Evolutionary conservation across 305 asterid genomes (phyloP).

Genomic region (Solanum hybrid): DNA sequence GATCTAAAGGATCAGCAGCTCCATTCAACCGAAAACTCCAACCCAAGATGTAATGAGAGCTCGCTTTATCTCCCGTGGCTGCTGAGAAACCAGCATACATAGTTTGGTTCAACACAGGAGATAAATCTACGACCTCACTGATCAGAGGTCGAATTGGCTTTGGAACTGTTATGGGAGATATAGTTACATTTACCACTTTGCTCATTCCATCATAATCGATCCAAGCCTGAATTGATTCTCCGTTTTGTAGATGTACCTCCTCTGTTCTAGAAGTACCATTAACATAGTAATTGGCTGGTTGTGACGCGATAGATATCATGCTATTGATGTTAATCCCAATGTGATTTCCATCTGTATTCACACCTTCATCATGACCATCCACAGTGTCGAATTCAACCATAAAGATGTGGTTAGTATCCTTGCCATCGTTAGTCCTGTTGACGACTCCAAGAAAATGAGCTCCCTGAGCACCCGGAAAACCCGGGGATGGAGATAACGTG

Average conservation of each 20-base stretch:
- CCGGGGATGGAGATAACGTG: slow-evolving; percentile 36
- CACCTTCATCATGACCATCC: slow-evolving; percentile 23
- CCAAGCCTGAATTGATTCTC: slow-evolving; percentile 55
- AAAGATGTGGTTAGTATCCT: slow-evolving; percentile 38
- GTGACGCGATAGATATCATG: background rate
- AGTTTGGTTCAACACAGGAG: slow-evolving; percentile 12
- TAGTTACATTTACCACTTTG: slow-evolving; percentile 30
- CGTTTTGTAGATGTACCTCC: slow-evolving; percentile 14
- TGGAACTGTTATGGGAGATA: slow-evolving; percentile 18
- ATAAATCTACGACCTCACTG: background rate
- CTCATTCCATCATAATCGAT: slow-evolving; percentile 41
- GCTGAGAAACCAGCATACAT: slow-evolving; percentile 71
- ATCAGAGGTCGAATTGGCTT: slow-evolving; percentile 38
- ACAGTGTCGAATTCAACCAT: slow-evolving; percentile 76
- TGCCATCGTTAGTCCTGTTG: slow-evolving; percentile 15
- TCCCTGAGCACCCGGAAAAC: slow-evolving; percentile 19
- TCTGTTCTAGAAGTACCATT: slow-evolving; percentile 1
- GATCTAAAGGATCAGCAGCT: slow-evolving; percentile 25
- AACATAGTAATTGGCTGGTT: slow-evolving; percentile 15
- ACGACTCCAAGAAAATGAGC: slow-evolving; percentile 51
- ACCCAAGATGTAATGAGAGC: slow-evolving; percentile 71
- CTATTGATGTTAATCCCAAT: slow-evolving; percentile 45
- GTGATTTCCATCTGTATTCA: slow-evolving; percentile 37
- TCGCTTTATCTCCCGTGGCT: slow-evolving; percentile 45
- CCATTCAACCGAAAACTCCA: slow-evolving; percentile 68